Evolutionary conservation across 495 filamentous ascomycete species (phyloP), one percentile per base, ranked within the genome.

Genomic region (Penicillium psychrofluorescens): DNA sequence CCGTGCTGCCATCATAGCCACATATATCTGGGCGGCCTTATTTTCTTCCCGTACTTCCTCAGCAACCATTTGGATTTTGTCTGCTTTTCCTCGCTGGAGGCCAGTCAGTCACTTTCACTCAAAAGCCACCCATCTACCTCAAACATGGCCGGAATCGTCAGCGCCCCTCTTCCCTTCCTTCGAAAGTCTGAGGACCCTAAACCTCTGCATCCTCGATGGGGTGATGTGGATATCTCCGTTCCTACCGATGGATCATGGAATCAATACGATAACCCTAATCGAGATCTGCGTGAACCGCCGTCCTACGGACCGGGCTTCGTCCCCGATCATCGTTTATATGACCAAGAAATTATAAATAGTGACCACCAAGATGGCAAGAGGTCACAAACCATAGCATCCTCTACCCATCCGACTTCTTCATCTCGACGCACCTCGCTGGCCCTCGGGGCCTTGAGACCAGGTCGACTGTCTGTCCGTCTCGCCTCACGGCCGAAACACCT

Each of bases 201-300:
- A 14, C 59, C 56, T 12, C 59, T 70, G 8, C 64, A 72, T 43
- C 44, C 67, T 36, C 55, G 67, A 33, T 68, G 63, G 64, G 69
- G 68, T 8, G 66, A 71, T 41, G 58, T 62, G 22, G 39, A 44
- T 12, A 68, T 70, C 15, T 59, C 63, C 0, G 62, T 63, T 7
- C 69, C 63, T 4, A 65, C 65, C 27, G 58, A 64, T n/a, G 66
- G 64, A 4, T 62, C 66, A 40, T 71, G 66, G 68, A 67, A 57
- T 13, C 66, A 70, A 44, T 58, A 58, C 40, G 48, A 67, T 9
- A 66, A 63, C 30, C 63, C 62, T n/a, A 56, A 61, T 51, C 51
- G 45, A 11, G 45, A 48, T 7, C 36, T 43, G 8, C 51, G 43
- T 29, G 45, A 49, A 9, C 53, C 43, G 31, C 45, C 46, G 30